Percentiles rank a stretch among this genome's conserved stretches.
Evolutionary conservation across 192 early-diverging fungal genomes (phyloP).

Genomic region (Chytriomyces sp.): DNA sequence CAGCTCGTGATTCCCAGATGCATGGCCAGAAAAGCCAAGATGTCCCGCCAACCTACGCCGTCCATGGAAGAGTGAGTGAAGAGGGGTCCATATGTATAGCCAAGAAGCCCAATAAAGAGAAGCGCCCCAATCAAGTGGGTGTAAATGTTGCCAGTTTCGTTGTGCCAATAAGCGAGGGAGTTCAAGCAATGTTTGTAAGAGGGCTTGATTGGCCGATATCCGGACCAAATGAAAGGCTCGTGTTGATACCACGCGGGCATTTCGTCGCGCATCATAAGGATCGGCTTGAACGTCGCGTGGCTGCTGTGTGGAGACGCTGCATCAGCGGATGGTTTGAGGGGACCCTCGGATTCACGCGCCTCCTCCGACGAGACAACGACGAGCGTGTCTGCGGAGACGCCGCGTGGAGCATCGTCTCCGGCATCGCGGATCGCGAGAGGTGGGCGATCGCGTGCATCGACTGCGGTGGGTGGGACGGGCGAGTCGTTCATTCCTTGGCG

Average conservation of each 20-base stretch:
- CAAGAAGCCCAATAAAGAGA: slow-evolving; percentile 45
- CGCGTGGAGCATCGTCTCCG: too few relatives aligned
- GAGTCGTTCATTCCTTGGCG: too few relatives aligned
- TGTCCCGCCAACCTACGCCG: too few relatives aligned
- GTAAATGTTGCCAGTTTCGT: slow-evolving; percentile 93
- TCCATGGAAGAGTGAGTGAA: background rate
- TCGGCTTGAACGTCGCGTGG: too few relatives aligned
- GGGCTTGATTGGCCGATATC: slow-evolving; percentile 77
- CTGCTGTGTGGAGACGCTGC: too few relatives aligned
- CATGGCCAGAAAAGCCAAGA: background rate
- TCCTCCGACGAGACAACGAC: too few relatives aligned
- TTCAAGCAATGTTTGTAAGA: slow-evolving; percentile 76
- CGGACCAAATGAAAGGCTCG: slow-evolving; percentile 74
- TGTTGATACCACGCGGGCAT: slow-evolving; percentile 56
- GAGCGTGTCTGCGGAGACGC: too few relatives aligned
- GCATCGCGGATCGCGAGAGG: too few relatives aligned
- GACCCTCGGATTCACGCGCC: too few relatives aligned
- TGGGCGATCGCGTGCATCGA: too few relatives aligned
- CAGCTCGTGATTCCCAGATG: slow-evolving; percentile 8
- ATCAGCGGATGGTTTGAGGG: too few relatives aligned
- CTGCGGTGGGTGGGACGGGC: too few relatives aligned
- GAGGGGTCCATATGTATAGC: background rate
- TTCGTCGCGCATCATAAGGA: background rate
- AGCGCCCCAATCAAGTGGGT: slow-evolving; percentile 77
- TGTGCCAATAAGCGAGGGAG: slow-evolving; percentile 82